Base-by-base conservation (phyloP, 371 early-diverging fungal genomes). In the Dinochytrium kinnereticum region DNA sequence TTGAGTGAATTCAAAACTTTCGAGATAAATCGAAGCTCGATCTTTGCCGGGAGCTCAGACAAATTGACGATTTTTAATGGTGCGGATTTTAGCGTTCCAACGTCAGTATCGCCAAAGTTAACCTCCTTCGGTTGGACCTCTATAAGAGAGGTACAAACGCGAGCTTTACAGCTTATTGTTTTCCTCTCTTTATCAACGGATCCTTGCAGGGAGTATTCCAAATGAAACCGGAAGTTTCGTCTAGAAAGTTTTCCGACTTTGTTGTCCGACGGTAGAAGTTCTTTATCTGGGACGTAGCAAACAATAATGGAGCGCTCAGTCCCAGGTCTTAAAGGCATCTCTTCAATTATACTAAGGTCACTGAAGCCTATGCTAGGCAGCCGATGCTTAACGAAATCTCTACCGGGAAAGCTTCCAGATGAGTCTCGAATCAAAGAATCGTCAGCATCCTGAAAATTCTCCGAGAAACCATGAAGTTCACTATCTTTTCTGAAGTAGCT, bases 71-170 rank as follows among this genome's bases (percentile, higher is more conserved):
- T 90, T 31, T 85, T 84, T 68, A 98, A 85, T 0, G 94, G 93
- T 67, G 92, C 73, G 1, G 95, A 93, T 81, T 95, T 97, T 38
- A 95, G 84, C 1, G 93, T 94, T 19, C 97, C 96, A 0, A 98
- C 97, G 79, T 97, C 95, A 0, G 96, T 95, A 73, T 95, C 93
- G 53, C 98, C 99, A 84, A 98, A 98, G 76, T 96, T 91, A 19
- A 98, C 84, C 39, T 87, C 81, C 59, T 88, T 86, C 0, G 98
- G 97, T 28, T 87, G 82, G 1, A 95, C 93, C 31, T 93, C 91
- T 44, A 98, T 92, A 72, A 96, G 90, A 0, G 99, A 96, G 0
- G 97, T 98, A 77, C 99, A 98, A 24, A 91, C 91, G 40, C 94
- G 87, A 0, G 96, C 91, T 69, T 91, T 92, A 83, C 98, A 98